Base-by-base conservation (phyloP, 768 basidiomycete genomes). In the Boletus patriciae region DNA sequence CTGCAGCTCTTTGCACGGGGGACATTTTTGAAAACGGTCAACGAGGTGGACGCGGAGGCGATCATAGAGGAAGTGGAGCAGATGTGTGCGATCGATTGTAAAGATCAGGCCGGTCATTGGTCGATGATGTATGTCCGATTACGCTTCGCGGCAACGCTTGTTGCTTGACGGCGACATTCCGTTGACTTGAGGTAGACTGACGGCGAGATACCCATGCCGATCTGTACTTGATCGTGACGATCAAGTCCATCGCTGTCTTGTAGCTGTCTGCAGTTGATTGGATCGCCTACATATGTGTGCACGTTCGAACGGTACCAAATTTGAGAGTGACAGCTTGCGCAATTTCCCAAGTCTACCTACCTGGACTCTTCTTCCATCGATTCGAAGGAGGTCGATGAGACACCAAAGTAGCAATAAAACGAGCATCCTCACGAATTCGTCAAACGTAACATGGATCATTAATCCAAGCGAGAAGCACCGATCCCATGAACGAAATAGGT, bases 91-190 rank as follows among this genome's bases (percentile, higher is more conserved):
- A 69, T 82, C 31, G 87, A 87, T 62, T 84, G 79, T 66, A 74
- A 75, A 63, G 85, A 89, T 66, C 66, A 62, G n/a, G 70, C 74
- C 27, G 85, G 85, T 16, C 78, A 79, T 12, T 90, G 88, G 88
- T 73, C 79, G 31, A 74, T 90, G 74, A 83, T 92, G 79, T 92
- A 90, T 64, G 82, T 82, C 58, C 75, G 92, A 46, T 69, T 92
- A 63, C 77, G 90, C 50, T 85, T 89, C 60, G 76, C 73, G 45
- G 86, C 88, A 43, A 69, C 80, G 37, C 60, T 80, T 55, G 72
- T 69, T 47, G 43, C 42, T 36, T 65, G 65, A 67, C 59, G 46
- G 50, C n/a, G 57, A 62, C 57, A 47, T 54, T 43, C 11, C 16
- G 38, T 46, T 42, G 46, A 49, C 36, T 66, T 44, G 50, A 48